Conservation (phyloP, 148 eudicot genomes). For the Cornus suecica region DNA sequence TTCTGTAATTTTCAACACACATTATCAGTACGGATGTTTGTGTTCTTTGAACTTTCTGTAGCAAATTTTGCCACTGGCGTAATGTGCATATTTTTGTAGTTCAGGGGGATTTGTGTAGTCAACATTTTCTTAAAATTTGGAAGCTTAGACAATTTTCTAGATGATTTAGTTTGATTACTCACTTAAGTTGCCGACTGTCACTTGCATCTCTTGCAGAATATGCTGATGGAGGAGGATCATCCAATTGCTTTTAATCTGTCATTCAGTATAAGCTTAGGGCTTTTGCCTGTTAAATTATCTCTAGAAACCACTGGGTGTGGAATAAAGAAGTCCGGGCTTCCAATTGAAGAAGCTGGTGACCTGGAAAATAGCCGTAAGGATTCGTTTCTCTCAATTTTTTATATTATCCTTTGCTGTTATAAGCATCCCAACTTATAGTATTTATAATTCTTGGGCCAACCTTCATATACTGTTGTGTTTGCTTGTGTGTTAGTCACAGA, state of each 20-base stretch:
- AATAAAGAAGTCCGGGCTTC: constrained; percentile 63
- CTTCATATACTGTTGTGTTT: neutral
- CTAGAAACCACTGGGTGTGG: constrained; percentile 88
- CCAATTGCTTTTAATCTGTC: constrained; percentile 76
- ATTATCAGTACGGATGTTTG: too few relatives aligned
- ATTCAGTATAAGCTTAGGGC: constrained; percentile 80
- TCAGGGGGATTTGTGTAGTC: too few relatives aligned
- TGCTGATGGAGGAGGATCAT: constrained; percentile 77
- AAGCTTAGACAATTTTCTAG: constrained; percentile 1
- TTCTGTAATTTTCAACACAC: too few relatives aligned
- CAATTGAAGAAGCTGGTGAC: constrained; percentile 67
- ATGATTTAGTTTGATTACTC: constrained; percentile 11
- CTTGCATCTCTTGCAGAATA: constrained; percentile 49
- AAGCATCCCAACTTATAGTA: neutral
- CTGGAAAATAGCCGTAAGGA: constrained; percentile 63
- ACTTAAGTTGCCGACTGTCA: constrained; percentile 14
- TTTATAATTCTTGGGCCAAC: too few relatives aligned
- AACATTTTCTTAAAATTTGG: neutral
- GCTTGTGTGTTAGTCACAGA: neutral
- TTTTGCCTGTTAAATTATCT: constrained; percentile 68
- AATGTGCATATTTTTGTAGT: too few relatives aligned
- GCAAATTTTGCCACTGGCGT: too few relatives aligned
- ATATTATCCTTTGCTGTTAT: neutral
- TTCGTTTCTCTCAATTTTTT: neutral
- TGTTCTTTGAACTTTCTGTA: too few relatives aligned